Evolutionary conservation across 2,329 filamentous ascomycete genomes (phyloP).

Genomic region (Trichocomaceae sp.): DNA sequence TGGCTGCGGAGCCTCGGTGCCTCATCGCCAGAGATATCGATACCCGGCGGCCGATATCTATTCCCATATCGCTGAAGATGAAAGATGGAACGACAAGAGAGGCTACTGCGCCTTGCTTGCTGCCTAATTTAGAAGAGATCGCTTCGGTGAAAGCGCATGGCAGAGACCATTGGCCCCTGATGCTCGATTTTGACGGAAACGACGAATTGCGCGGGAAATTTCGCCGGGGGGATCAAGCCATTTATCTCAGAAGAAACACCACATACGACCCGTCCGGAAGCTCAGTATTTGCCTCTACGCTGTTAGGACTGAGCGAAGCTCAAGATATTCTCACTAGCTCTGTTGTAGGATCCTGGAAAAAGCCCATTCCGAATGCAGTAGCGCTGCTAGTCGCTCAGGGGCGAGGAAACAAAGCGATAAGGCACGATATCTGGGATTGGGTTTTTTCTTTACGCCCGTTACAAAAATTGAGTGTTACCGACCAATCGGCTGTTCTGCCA

Average conservation of each 20-base stretch:
- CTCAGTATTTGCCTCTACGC: constrained; percentile 65
- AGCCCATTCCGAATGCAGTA: constrained; percentile 20
- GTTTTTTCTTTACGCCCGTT: constrained; percentile 59
- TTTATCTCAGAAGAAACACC: constrained; percentile 67
- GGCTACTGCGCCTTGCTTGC: constrained; percentile 50
- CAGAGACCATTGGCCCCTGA: constrained; percentile 72
- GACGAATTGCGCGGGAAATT: constrained; percentile 59
- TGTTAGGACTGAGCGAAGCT: constrained; percentile 63
- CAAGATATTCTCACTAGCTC: constrained; percentile 36
- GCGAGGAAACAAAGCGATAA: constrained; percentile 22
- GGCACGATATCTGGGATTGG: constrained; percentile 59
- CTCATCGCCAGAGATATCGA: constrained; percentile 81
- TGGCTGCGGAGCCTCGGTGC: constrained; percentile 84
- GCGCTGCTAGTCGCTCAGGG: constrained; percentile 19
- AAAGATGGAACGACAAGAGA: constrained; percentile 33
- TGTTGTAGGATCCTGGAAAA: constrained; percentile 21
- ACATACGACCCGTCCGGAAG: constrained; percentile 54
- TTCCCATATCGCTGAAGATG: constrained; percentile 62
- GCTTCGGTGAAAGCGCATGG: constrained; percentile 33
- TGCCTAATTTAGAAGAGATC: constrained; percentile 41
- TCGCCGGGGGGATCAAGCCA: constrained; percentile 56
- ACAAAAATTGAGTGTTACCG: constrained; percentile 54
- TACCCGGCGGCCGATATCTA: constrained; percentile 69
- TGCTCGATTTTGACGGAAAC: constrained; percentile 64
- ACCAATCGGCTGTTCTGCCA: constrained; percentile 58